Evolutionary conservation across 169 alveolate species (phyloP).

Genomic region (Plasmodium knowlesi): DNA sequence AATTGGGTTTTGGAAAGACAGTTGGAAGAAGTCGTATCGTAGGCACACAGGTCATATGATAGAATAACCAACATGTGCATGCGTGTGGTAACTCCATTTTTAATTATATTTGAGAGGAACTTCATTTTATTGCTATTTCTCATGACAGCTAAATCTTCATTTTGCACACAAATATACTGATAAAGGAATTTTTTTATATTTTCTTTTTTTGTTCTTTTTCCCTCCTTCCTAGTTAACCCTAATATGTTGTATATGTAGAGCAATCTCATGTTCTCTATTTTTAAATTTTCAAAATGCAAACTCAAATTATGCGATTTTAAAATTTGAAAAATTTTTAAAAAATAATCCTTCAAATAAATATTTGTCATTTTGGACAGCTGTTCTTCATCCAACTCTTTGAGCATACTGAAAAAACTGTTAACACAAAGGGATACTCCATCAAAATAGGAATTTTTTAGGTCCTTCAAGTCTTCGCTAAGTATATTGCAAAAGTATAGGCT

Average conservation of each 20-base stretch:
- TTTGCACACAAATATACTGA: conserved; percentile 71
- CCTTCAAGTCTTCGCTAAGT: conserved; percentile 64
- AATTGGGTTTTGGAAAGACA: conserved; percentile 44
- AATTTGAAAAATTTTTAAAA: conserved; percentile 66
- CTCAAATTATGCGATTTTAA: conserved; percentile 58
- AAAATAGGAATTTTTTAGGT: conserved; percentile 39
- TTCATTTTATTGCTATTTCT: conserved; percentile 55
- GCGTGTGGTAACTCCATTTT: conserved; percentile 72
- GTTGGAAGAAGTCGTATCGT: conserved; percentile 21
- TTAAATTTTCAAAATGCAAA: conserved; percentile 59
- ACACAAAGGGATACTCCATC: conserved; percentile 74
- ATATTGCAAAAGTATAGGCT: conserved; percentile 73
- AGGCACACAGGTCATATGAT: conserved; percentile 34
- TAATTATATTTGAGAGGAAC: conserved; percentile 58
- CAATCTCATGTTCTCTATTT: conserved; percentile 42
- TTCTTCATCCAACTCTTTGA: conserved; percentile 55
- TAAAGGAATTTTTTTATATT: conserved; percentile 71
- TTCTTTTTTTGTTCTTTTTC: conserved; percentile 68
- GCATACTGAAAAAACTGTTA: conserved; percentile 35
- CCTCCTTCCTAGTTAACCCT: conserved; percentile 66
- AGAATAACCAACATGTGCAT: conserved; percentile 62
- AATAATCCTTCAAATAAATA: conserved; percentile 67
- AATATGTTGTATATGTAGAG: conserved; percentile 48
- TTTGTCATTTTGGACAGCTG: conserved; percentile 72
- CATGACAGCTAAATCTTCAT: conserved; percentile 41